These are phyloP conservation scores for Debaryomyces udenii DNA, from an alignment of 1,139 yeast genomes.

Conservation along the genomic window DNA sequence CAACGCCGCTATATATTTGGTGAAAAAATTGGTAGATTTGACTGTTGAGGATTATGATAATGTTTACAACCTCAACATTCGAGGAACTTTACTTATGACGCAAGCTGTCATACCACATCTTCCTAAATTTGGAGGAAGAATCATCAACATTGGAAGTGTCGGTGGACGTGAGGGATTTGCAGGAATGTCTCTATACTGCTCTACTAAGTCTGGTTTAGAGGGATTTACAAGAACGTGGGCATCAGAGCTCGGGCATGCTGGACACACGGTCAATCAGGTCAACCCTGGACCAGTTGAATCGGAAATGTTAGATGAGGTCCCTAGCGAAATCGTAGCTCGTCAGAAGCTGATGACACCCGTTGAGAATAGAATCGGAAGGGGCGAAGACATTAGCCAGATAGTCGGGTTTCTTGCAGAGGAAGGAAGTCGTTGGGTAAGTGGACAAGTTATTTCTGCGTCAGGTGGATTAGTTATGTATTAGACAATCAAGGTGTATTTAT, in stretches of 20 bases:
- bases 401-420: too few species aligned
- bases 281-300: conserved; percentile 1
- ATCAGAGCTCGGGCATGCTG: not conserved
- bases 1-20: too few species aligned
- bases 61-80: not conserved
- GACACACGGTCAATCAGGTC: conserved; percentile 1
- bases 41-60: too few species aligned
- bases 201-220: not conserved
- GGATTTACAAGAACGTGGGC: conserved; percentile 1
- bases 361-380: not conserved
- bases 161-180: conserved; percentile 1
- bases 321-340: not conserved
- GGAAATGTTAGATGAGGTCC: not conserved
- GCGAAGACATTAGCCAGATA: conserved; percentile 1
- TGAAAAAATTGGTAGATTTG: too few species aligned
- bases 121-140: not conserved
- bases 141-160: not conserved
- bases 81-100: conserved; percentile 1
- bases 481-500: too few species aligned
- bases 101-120: conserved; percentile 1
- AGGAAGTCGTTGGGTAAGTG: too few species aligned
- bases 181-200: conserved; percentile 1
- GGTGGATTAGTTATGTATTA: too few species aligned
- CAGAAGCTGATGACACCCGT: conserved; percentile 1
- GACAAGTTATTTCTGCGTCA: too few species aligned